These are phyloP conservation scores for Rhodomyrtus tomentosa DNA, from an alignment of 345 rosid species.

Conservation along the genomic window DNA sequence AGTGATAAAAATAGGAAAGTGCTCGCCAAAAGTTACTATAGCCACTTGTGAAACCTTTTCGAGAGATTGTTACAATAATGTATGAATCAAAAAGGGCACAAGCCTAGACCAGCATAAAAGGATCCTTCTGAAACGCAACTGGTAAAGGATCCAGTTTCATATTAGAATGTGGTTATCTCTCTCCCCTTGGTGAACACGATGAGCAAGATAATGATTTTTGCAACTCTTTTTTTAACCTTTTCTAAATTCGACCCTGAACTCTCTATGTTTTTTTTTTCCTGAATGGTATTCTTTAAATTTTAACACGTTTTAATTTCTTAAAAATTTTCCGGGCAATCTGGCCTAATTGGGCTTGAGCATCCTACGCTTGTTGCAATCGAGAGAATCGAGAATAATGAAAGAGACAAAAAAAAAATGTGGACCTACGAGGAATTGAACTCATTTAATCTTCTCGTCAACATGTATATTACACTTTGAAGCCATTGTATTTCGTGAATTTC, in stretches of 20 bases:
- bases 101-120: too few species aligned
- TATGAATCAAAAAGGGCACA: too few species aligned
- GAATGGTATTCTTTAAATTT: not conserved
- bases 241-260: not conserved
- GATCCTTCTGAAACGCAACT: too few species aligned
- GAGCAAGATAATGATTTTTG: not conserved
- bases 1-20: too few species aligned
- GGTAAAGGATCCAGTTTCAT: too few species aligned
- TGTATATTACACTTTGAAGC: not conserved
- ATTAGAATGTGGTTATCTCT: not conserved
- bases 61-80: too few species aligned
- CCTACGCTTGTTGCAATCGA: not conserved
- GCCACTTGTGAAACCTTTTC: too few species aligned
- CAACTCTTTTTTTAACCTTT: not conserved
- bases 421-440: not conserved
- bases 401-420: not conserved
- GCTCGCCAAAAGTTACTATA: too few species aligned
- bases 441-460: not conserved
- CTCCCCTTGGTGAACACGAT: not conserved
- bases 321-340: too few species aligned
- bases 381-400: not conserved
- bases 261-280: not conserved
- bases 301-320: not conserved
- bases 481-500: not conserved
- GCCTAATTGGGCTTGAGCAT: not conserved